Base-by-base conservation (phyloP, 768 basidiomycete genomes). In the Russula lepida region DNA sequence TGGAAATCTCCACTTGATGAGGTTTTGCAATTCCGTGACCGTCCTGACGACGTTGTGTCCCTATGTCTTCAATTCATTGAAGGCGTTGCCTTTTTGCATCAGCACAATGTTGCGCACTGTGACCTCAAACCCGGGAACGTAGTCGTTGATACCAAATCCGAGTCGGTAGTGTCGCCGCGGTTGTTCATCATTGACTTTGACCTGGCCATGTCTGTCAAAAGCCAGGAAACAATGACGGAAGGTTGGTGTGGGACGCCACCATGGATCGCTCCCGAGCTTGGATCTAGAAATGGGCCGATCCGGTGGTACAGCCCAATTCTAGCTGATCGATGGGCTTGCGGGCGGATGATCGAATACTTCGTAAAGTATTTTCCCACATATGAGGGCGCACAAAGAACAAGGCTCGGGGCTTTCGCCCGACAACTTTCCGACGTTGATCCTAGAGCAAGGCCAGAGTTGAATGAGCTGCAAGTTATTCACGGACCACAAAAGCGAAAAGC, bases 31-130 rank as follows among this genome's bases (percentile, higher is more conserved):
- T 50, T n/a, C 48, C 0, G 19, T 50, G 9, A 12, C 48, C 17
- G 48, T 32, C 48, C 28, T 50, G 28, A 30, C 19, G 28, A 32
- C 28, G 48, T 52, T 23, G 33, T 52, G 12, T 52, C 50, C 21
- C 33, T 52, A 1, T 52, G 33, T 37, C 15, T 35, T 35, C 51
- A 37, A 52, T 52, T 52, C n/a, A 25, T 33, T 25, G 33, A 52
- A 17, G 51, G 32, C 32, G 51, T 52, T n/a, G 23, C 32, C 21
- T 52, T 33, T 35, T 35, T 52, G 51, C 51, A 52, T 25, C 33
- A 35, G 11, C 69, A 50, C 28, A 32, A 21, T 6, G 48, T 50
- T n/a, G 48, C 48, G 28, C 48, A 50, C 48, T 32, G 48, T 32
- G 48, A 50, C n/a, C 30, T 50, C 30, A 50, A 50, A 32, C 48